These are phyloP conservation scores for Penstemon barbatus DNA, from an alignment of 257 asterid species.

Conservation along the genomic window DNA sequence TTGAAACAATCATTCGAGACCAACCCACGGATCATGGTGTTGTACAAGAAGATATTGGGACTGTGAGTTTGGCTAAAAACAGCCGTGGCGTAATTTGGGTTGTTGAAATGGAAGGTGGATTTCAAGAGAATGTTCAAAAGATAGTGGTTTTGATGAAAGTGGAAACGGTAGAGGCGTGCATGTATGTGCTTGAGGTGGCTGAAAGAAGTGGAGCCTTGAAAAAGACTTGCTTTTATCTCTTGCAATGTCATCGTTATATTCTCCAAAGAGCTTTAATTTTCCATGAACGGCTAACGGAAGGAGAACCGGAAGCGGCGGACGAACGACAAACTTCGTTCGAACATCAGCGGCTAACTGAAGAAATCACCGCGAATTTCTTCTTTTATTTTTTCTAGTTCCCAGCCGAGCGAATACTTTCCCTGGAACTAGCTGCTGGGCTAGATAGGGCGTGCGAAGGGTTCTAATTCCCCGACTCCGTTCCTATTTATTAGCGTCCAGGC, in stretches of 20 bases:
- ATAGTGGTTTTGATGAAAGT: not conserved
- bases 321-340: no score
- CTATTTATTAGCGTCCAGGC: no score
- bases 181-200: constrained; percentile 7
- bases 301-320: no score
- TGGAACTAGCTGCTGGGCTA: no score
- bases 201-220: not conserved
- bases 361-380: no score
- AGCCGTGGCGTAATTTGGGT: not conserved
- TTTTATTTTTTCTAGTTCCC: no score
- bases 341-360: no score
- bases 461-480: no score
- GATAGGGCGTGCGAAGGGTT: no score
- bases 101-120: constrained; percentile 7
- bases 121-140: constrained; percentile 3
- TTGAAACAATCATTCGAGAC: not conserved
- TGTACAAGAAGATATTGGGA: constrained; percentile 15
- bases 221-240: constrained; percentile 6
- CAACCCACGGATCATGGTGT: constrained; percentile 7
- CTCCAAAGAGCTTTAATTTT: no score
- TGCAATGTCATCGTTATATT: not conserved
- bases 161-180: constrained; percentile 2
- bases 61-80: constrained; percentile 14
- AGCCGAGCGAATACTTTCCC: no score
- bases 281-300: no score